These are phyloP conservation scores for Luffa aegyptiaca DNA, from an alignment of 306 rosid species.

Conservation along the genomic window DNA sequence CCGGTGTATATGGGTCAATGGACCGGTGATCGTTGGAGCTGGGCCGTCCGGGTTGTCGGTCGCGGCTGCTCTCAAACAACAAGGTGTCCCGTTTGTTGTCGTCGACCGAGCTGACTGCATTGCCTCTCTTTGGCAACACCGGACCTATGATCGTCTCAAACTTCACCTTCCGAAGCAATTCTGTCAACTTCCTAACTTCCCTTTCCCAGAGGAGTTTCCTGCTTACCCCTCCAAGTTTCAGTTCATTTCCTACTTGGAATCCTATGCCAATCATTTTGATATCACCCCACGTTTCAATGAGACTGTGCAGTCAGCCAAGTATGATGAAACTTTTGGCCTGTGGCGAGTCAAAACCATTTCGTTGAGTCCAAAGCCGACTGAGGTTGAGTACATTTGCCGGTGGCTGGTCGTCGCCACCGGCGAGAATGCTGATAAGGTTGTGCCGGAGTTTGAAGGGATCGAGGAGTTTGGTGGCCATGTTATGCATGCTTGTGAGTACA, in stretches of 20 bases:
- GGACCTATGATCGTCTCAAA: constrained; percentile 71
- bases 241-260: constrained; percentile 68
- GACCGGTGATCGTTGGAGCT: constrained; percentile 81
- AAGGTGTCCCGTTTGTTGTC: constrained; percentile 61
- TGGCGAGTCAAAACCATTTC: constrained; percentile 65
- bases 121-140: constrained; percentile 83
- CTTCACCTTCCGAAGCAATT: constrained; percentile 89
- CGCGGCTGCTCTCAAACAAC: constrained; percentile 67
- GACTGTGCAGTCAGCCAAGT: constrained; percentile 78
- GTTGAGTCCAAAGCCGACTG: constrained; percentile 9
- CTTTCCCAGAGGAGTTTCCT: constrained; percentile 62
- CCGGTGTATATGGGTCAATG: constrained; percentile 64
- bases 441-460: constrained; percentile 66
- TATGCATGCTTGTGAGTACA: constrained; percentile 77
- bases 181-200: constrained; percentile 70
- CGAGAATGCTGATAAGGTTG: constrained; percentile 72
- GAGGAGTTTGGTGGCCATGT: constrained; percentile 61
- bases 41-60: constrained; percentile 93
- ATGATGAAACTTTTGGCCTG: constrained; percentile 65
- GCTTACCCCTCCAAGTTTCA: constrained; percentile 76
- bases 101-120: constrained; percentile 77
- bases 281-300: constrained; percentile 73
- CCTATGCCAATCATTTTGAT: constrained; percentile 59
- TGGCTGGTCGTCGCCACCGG: constrained; percentile 98
- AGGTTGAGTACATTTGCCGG: constrained; percentile 76